These are phyloP conservation scores for Aspergillus sp. DNA, from an alignment of 2,329 filamentous ascomycete species.

Conservation along the genomic window DNA sequence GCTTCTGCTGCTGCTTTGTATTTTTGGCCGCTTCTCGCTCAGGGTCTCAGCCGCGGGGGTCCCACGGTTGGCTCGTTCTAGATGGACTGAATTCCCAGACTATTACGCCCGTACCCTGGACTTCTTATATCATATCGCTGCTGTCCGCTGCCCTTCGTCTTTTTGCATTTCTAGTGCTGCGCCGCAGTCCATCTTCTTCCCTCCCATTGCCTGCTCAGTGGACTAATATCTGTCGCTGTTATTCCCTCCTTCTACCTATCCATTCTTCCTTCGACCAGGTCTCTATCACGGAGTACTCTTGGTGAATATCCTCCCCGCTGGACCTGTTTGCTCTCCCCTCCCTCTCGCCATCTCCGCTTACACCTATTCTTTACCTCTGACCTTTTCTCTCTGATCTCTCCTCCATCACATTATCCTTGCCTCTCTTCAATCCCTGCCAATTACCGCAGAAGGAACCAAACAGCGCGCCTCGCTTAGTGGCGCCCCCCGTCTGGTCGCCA, in stretches of 20 bases:
- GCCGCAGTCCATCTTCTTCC: conserved; percentile 13
- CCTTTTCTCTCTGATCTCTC: not conserved
- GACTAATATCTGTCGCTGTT: no score
- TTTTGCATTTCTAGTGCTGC: conserved; percentile 13
- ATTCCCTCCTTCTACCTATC: conserved; percentile 15
- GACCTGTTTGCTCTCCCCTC: not conserved
- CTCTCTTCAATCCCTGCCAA: conserved; percentile 7
- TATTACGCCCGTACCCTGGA: not conserved
- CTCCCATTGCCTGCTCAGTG: not conserved
- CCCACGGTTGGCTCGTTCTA: conserved; percentile 11
- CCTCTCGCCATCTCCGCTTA: conserved; percentile 17
- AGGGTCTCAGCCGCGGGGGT: conserved; percentile 22
- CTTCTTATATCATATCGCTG: not conserved
- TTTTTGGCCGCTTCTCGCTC: conserved; percentile 4
- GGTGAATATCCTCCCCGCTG: not conserved
- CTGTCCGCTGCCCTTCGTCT: conserved; percentile 13
- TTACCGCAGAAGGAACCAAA: not conserved
- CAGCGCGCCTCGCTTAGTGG: conserved; percentile 4
- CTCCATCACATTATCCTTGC: conserved; percentile 4
- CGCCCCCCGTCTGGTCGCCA: conserved; percentile 8
- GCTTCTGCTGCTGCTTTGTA: not conserved
- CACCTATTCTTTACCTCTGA: not conserved
- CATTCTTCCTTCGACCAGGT: conserved; percentile 17
- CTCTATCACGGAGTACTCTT: no score
- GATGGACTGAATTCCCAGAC: conserved; percentile 7